phyloP scores from a whole-genome alignment of 192 early-diverging fungal species.

The Backusella luteola region DNA sequence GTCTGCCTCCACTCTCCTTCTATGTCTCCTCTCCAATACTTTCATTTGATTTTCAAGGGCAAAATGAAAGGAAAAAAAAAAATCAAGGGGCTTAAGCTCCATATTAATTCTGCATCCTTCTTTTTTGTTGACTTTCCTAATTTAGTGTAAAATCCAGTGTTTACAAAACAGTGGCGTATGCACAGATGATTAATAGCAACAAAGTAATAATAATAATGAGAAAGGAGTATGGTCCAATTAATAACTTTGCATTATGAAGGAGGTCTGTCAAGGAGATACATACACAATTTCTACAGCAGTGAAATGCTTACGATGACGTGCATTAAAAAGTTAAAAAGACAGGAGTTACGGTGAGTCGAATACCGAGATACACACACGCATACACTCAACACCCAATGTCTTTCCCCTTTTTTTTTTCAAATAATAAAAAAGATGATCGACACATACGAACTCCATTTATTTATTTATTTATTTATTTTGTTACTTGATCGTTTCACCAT shows the following conservation, averaged over 20 bases:
- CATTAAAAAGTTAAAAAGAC: not conserved
- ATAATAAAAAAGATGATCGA: not conserved
- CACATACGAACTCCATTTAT: not conserved
- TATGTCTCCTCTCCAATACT: not conserved
- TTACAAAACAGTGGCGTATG: slow-evolving; percentile 6
- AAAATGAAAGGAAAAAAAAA: not conserved
- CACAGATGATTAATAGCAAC: not conserved
- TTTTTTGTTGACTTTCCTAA: slow-evolving; percentile 3
- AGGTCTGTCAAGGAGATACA: not conserved
- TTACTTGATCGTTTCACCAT: not conserved
- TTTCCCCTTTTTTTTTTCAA: not conserved
- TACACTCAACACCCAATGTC: not conserved
- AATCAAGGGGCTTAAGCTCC: not conserved
- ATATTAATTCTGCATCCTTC: not conserved
- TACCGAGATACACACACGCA: not conserved
- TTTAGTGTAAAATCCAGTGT: not conserved
- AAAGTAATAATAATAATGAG: not conserved
- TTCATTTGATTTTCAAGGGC: not conserved
- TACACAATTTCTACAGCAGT: not conserved
- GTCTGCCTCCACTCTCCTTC: not conserved
- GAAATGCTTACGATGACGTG: not conserved
- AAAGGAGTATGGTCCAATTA: not conserved
- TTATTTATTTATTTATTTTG: not conserved
- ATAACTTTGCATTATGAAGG: not conserved
- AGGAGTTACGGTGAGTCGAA: not conserved